Conservation (phyloP, 306 rosid genomes). For the Cicer pinnatifidum region DNA sequence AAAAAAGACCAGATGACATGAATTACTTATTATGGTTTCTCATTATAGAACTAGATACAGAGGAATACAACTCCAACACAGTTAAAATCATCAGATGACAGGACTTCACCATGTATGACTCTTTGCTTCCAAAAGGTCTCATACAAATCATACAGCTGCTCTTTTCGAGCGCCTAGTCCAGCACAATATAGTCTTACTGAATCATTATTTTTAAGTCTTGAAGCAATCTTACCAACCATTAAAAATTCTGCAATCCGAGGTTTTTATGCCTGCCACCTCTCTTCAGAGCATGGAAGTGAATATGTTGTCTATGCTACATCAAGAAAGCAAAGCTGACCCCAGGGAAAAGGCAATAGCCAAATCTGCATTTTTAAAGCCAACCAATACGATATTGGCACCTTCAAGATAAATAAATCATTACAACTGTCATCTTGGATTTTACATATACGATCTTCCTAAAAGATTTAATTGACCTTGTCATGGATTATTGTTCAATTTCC, state of each 20-base stretch:
- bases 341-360: slow-evolving; percentile 91
- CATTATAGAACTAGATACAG: slow-evolving; percentile 46
- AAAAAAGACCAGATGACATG: slow-evolving; percentile 46
- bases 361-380: slow-evolving; percentile 99
- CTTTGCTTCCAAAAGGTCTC: slow-evolving; percentile 62
- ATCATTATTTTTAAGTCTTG: slow-evolving; percentile 80
- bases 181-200: slow-evolving; percentile 67
- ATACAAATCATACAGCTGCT: slow-evolving; percentile 64
- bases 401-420: slow-evolving; percentile 89
- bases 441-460: slow-evolving; percentile 82
- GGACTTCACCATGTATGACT: slow-evolving; percentile 57
- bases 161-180: slow-evolving; percentile 76
- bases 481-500: slow-evolving; percentile 83
- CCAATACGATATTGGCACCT: slow-evolving; percentile 99
- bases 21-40: slow-evolving; percentile 42
- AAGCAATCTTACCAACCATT: slow-evolving; percentile 99
- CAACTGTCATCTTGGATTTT: slow-evolving; percentile 96
- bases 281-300: slow-evolving; percentile 85
- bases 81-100: slow-evolving; percentile 41
- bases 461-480: slow-evolving; percentile 85
- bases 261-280: slow-evolving; percentile 87
- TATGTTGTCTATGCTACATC: slow-evolving; percentile 94
- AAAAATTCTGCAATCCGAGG: slow-evolving; percentile 90
- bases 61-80: slow-evolving; percentile 51
- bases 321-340: slow-evolving; percentile 98